These are phyloP conservation scores for Bassia scoparia DNA, from an alignment of 148 eudicot genomes.

Conservation along the genomic window DNA sequence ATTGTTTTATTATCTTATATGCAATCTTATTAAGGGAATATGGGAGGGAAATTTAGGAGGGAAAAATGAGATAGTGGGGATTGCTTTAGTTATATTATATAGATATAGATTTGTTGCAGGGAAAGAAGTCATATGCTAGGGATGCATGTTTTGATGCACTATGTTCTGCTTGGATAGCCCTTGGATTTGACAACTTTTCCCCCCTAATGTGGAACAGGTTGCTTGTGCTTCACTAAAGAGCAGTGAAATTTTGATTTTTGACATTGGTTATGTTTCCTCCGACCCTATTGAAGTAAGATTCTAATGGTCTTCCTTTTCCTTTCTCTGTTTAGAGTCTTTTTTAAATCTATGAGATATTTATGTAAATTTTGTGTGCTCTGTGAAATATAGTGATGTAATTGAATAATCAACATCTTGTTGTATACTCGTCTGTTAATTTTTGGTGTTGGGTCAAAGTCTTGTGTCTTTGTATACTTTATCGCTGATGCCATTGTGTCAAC, in stretches of 20 bases:
- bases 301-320: background rate
- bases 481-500: slow-evolving; percentile 11
- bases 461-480: background rate
- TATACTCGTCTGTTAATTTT: background rate
- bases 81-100: no score
- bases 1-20: no score
- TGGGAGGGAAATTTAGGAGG: no score
- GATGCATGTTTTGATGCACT: no score
- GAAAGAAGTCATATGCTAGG: no score
- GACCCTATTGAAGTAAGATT: slow-evolving; percentile 69
- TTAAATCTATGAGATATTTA: no score
- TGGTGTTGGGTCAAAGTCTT: background rate
- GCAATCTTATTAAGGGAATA: no score
- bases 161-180: no score
- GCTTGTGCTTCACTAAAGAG: slow-evolving; percentile 72
- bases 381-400: background rate
- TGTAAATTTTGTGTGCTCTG: no score
- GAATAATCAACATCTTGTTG: background rate
- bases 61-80: no score
- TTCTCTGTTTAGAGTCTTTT: background rate
- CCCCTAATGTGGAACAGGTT: slow-evolving; percentile 45
- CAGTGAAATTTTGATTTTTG: slow-evolving; percentile 61
- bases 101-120: no score
- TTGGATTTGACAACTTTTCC: slow-evolving; percentile 8
- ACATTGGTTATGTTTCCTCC: slow-evolving; percentile 69